These are phyloP conservation scores for Coelastrella sp. DNA, from an alignment of 139 green algal genomes.

Conservation along the genomic window DNA sequence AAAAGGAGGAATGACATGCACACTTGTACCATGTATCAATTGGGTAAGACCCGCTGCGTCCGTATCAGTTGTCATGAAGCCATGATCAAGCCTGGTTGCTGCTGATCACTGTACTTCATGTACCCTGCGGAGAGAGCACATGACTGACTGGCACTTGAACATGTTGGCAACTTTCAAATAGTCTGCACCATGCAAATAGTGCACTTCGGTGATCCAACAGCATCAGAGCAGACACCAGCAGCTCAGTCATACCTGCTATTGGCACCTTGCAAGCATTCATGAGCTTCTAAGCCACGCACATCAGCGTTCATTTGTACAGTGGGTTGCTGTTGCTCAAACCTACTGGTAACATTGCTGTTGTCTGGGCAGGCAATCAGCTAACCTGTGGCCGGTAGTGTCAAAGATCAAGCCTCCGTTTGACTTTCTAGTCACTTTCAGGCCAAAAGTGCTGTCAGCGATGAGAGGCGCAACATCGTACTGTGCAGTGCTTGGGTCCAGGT, in stretches of 20 bases:
- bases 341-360: not conserved
- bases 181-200: too few species aligned
- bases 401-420: not conserved
- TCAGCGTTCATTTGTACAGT: not conserved
- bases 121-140: too few species aligned
- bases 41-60: not conserved
- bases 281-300: not conserved
- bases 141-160: too few species aligned
- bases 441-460: not conserved
- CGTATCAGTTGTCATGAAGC: too few species aligned
- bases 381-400: constrained; percentile 39
- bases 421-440: not conserved
- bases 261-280: too few species aligned
- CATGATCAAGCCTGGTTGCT: too few species aligned
- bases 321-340: not conserved
- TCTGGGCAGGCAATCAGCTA: not conserved
- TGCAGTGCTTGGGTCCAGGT: not conserved
- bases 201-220: too few species aligned
- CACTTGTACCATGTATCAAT: not conserved
- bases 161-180: too few species aligned
- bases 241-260: too few species aligned
- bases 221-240: too few species aligned
- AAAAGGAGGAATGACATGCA: not conserved
- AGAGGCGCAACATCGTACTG: not conserved
- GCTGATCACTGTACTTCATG: too few species aligned